phyloP scores from a whole-genome alignment of 495 filamentous ascomycete species.

The Parmelia sp. region DNA sequence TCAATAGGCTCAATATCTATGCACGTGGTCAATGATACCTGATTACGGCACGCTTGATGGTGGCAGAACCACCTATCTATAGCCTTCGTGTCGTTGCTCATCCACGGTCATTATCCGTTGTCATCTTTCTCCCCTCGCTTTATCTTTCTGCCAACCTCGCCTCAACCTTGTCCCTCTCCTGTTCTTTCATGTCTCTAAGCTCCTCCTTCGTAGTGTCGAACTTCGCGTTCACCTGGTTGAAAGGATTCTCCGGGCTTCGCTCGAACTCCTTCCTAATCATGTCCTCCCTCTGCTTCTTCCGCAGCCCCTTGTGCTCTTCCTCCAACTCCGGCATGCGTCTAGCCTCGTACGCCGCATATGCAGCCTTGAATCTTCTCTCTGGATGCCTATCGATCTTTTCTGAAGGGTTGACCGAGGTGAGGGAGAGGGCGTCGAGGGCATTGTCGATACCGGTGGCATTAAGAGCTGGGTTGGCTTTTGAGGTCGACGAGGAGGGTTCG shows the following conservation, averaged over 20 bases:
- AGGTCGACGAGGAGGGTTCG: slow-evolving; percentile 40
- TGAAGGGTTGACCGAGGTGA: slow-evolving; percentile 47
- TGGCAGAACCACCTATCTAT: not conserved
- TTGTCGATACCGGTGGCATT: slow-evolving; percentile 86
- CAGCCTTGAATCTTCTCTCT: slow-evolving; percentile 77
- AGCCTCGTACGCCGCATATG: slow-evolving; percentile 81
- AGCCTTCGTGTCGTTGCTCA: not conserved
- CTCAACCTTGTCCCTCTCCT: slow-evolving; percentile 73
- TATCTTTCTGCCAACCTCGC: slow-evolving; percentile 45
- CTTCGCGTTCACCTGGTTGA: slow-evolving; percentile 68
- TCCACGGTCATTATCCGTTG: not conserved
- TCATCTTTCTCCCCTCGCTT: not conserved
- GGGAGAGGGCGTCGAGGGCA: slow-evolving; percentile 71
- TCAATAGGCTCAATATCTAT: not conserved
- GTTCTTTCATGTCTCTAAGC: slow-evolving; percentile 54
- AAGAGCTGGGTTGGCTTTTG: slow-evolving; percentile 47
- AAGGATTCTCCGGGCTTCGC: slow-evolving; percentile 87
- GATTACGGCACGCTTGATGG: not conserved
- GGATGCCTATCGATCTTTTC: slow-evolving; percentile 79
- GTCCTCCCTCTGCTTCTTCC: slow-evolving; percentile 73
- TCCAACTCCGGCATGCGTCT: slow-evolving; percentile 79
- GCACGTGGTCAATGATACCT: not conserved
- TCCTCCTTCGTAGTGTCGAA: slow-evolving; percentile 79
- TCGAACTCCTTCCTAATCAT: slow-evolving; percentile 82
- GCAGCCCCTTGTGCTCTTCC: slow-evolving; percentile 67